These are phyloP conservation scores for Metschnikowia picachoensis DNA, from an alignment of 805 yeast genomes.

Conservation along the genomic window DNA sequence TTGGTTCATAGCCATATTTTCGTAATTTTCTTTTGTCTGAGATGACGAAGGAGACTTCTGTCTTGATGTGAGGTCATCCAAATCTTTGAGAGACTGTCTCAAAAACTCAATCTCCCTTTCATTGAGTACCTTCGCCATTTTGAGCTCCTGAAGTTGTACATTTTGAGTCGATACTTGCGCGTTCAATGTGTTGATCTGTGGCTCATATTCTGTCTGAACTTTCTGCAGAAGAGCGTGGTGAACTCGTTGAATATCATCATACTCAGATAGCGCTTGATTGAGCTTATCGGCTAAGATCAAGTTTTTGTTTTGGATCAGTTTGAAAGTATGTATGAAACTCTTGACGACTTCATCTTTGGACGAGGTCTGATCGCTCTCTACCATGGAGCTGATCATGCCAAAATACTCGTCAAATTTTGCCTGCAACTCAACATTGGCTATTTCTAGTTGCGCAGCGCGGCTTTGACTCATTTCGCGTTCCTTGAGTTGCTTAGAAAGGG, in stretches of 20 bases:
- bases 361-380: conserved; percentile 15
- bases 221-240: conserved; percentile 2
- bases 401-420: conserved; percentile 46
- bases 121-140: conserved; percentile 51
- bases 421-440: conserved; percentile 47
- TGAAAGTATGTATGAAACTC: conserved; percentile 34
- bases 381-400: conserved; percentile 36
- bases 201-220: conserved; percentile 11
- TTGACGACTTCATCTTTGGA: conserved; percentile 12
- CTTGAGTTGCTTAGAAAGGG: conserved; percentile 37
- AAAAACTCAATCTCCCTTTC: conserved; percentile 56
- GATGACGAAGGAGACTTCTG: conserved; percentile 10
- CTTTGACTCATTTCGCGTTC: conserved; percentile 41
- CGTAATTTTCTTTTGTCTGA: conserved; percentile 11
- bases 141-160: conserved; percentile 33
- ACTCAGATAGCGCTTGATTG: conserved; percentile 19
- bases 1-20: conserved; percentile 30
- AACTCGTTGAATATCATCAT: conserved; percentile 14
- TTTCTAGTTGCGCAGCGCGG: conserved; percentile 44
- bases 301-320: conserved; percentile 28
- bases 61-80: conserved; percentile 31
- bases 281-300: conserved; percentile 37
- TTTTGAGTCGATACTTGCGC: conserved; percentile 14
- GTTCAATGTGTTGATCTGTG: conserved; percentile 15
- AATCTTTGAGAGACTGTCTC: conserved; percentile 50